These are phyloP conservation scores for Boehmeria nivea DNA, from an alignment of 306 rosid genomes.

Conservation along the genomic window DNA sequence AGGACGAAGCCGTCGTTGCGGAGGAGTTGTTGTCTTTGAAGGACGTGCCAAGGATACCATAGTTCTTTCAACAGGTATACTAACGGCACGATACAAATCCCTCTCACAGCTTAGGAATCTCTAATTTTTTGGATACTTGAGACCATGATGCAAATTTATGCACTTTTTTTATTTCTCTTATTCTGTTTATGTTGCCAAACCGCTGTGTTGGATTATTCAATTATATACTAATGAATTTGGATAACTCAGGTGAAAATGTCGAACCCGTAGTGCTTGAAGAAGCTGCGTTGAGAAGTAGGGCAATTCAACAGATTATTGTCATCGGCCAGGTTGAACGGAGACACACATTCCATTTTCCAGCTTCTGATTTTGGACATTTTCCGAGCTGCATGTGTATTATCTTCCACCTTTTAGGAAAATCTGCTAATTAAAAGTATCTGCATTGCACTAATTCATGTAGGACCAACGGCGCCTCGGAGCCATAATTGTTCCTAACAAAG, in stretches of 20 bases:
- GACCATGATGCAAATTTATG: too few species aligned
- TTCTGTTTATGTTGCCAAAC: slow-evolving; percentile 1
- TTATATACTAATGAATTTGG: slow-evolving; percentile 14
- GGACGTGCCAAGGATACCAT: slow-evolving; percentile 97
- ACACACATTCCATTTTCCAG: not conserved
- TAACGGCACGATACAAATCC: not conserved
- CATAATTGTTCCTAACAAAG: slow-evolving; percentile 82
- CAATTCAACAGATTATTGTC: slow-evolving; percentile 81
- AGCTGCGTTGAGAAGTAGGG: slow-evolving; percentile 79
- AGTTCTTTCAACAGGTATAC: slow-evolving; percentile 82
- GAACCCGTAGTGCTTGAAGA: slow-evolving; percentile 87
- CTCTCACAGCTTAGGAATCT: not conserved
- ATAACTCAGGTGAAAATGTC: slow-evolving; percentile 78
- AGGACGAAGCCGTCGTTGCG: slow-evolving; percentile 66
- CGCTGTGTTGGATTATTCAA: not conserved
- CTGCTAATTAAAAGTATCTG: slow-evolving; percentile 4
- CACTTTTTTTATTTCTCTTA: not conserved
- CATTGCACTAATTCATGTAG: slow-evolving; percentile 32
- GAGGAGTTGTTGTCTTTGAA: slow-evolving; percentile 71
- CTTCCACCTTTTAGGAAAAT: slow-evolving; percentile 3
- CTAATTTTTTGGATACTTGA: not conserved
- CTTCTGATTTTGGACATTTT: not conserved
- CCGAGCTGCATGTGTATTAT: not conserved
- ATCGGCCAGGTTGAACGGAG: slow-evolving; percentile 93
- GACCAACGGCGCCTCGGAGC: slow-evolving; percentile 95